A percentile compares a stretch with the other conserved stretches of the same genome.
Conservation (phyloP, 2,329 filamentous ascomycete species). For the Penicillium corylophilum region DNA sequence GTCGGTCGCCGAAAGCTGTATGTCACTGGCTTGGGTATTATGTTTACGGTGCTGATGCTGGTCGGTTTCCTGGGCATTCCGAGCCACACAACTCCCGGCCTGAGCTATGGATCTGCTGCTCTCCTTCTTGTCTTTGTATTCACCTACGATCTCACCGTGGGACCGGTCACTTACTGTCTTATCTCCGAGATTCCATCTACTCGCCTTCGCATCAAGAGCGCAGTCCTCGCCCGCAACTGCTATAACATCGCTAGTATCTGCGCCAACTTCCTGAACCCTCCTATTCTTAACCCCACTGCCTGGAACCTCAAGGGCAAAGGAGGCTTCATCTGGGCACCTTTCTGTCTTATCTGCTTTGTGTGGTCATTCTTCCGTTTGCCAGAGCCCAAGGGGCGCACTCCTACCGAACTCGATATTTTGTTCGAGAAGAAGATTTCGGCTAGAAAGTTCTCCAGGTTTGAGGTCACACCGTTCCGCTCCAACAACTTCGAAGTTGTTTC, state of each 20-base stretch:
- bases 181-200: constrained; percentile 81
- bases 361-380: constrained; percentile 81
- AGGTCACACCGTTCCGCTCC: not conserved
- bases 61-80: constrained; percentile 55
- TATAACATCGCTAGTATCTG: constrained; percentile 82
- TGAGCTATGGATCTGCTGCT: constrained; percentile 72
- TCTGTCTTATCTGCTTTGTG: constrained; percentile 75
- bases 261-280: constrained; percentile 77
- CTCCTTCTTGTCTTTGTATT: constrained; percentile 84
- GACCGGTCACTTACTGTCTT: constrained; percentile 85
- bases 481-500: not conserved
- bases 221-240: constrained; percentile 77
- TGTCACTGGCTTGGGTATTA: constrained; percentile 69
- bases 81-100: constrained; percentile 51
- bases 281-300: constrained; percentile 83
- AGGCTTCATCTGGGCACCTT: constrained; percentile 83
- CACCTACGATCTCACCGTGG: constrained; percentile 82
- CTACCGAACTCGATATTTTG: constrained; percentile 80
- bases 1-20: constrained; percentile 75
- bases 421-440: constrained; percentile 73
- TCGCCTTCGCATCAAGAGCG: constrained; percentile 84
- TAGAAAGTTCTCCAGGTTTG: constrained; percentile 64
- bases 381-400: constrained; percentile 75
- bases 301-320: constrained; percentile 88
- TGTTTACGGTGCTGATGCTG: constrained; percentile 75